Evolutionary conservation across 805 yeast genomes (phyloP), one percentile per base, ranked within the genome.

Genomic region (Hanseniaspora occidentalis): DNA sequence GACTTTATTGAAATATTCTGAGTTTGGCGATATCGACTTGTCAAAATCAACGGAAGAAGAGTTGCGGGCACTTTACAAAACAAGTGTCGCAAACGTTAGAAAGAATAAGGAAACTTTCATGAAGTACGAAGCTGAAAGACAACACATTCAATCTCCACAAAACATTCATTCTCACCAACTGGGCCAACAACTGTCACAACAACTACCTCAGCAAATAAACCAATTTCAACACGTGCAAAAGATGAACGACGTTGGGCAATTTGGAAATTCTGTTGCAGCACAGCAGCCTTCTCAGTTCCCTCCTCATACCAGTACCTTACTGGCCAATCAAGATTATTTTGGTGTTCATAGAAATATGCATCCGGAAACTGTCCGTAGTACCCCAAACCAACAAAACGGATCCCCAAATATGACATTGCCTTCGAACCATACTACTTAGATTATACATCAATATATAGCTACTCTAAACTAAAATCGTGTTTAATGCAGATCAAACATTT

Each of bases 31-130:
- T 25, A 40, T 58, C 14, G 45, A 45, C 9, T 40, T 58, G 16
- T 57, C 63, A 1, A 54, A 51, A 22, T 18, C 45, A 9, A 47
- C 61, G 4, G 33, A 54, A 22, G 42, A 46, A 38, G 63, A 58
- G 38, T 40, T 58, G 5, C 50, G 49, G 36, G 40, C 40, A 10
- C 48, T 51, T 18, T 58, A 58, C 36, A 45, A 45, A 29, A 43
- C 45, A 7, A 41, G 56, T 19, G 35, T 58, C 25, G 49, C 48
- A 33, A 51, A 46, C 34, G 54, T 58, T 5, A 49, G 46, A 22
- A 52, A 47, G 39, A 47, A 50, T 3, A 53, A 47, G 19, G 45
- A 47, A 37, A 33, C 41, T 35, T 16, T 31, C 6, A n/a, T 43
- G 16, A 42, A 38, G 2, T 34, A 40, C 16, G 31, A 38, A 25